phyloP scores from a whole-genome alignment of 495 filamentous ascomycete species.

The Neurospora sp. region DNA sequence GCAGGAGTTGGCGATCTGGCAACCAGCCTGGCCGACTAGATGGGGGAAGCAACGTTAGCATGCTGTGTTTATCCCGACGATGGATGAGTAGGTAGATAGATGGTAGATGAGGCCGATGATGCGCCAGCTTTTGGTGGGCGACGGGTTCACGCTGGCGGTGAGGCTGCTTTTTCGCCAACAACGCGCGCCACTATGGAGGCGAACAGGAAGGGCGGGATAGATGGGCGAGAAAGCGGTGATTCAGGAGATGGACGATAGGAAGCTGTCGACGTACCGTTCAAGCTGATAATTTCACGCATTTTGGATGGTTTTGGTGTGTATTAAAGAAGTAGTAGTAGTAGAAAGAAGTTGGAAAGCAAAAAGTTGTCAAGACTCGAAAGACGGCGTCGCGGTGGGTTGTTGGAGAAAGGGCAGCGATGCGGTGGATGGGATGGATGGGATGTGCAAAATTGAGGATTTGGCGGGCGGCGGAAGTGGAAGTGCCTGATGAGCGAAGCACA shows the following conservation, averaged over 20 bases:
- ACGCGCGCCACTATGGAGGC: constrained; percentile 20
- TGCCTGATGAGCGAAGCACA: neutral
- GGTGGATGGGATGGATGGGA: constrained; percentile 6
- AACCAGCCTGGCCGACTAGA: constrained; percentile 98
- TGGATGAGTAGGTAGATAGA: neutral
- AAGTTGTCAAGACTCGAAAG: constrained; percentile 10
- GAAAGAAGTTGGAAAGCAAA: constrained; percentile 7
- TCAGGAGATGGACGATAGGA: neutral
- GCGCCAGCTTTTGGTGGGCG: neutral
- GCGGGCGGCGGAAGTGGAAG: constrained; percentile 20
- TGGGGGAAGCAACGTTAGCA: constrained; percentile 28
- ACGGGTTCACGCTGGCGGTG: constrained; percentile 20
- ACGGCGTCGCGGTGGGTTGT: constrained; percentile 7
- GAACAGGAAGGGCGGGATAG: neutral
- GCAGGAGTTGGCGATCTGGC: constrained; percentile 99
- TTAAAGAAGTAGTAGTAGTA: neutral
- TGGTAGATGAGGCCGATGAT: constrained; percentile 2
- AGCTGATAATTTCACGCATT: constrained; percentile 98
- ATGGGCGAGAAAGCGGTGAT: neutral
- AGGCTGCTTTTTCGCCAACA: constrained; percentile 3
- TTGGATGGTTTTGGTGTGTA: constrained; percentile 30
- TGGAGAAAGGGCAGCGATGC: neutral
- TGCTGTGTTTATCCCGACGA: neutral
- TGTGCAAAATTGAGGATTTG: constrained; percentile 25
- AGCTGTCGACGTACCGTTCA: constrained; percentile 73